These are phyloP conservation scores for Mucor circinelloides DNA, from an alignment of 371 early-diverging fungal genomes.

Conservation along the genomic window DNA sequence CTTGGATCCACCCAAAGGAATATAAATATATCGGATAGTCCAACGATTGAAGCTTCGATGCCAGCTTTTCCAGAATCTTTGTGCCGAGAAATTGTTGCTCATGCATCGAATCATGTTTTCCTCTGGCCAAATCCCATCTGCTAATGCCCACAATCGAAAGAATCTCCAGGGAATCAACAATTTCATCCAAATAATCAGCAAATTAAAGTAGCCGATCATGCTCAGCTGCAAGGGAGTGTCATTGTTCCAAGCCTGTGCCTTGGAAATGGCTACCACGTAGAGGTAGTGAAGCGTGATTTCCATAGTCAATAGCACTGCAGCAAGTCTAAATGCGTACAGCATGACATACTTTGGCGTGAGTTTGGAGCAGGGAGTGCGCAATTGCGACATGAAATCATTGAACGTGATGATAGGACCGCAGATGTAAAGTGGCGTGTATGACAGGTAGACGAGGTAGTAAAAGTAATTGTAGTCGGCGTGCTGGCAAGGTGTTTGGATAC, in stretches of 20 bases:
- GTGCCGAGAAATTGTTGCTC: constrained; percentile 88
- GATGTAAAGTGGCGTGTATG: constrained; percentile 90
- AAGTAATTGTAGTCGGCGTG: constrained; percentile 71
- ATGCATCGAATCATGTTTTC: constrained; percentile 96
- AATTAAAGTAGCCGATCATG: constrained; percentile 81
- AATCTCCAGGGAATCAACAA: constrained; percentile 93
- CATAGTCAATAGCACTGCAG: constrained; percentile 67
- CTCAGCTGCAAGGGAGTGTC: constrained; percentile 75
- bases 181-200: constrained; percentile 90
- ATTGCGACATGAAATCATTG: constrained; percentile 89
- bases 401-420: constrained; percentile 96
- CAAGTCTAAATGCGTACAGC: constrained; percentile 55
- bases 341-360: constrained; percentile 41
- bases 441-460: constrained; percentile 77
- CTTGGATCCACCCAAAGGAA: constrained; percentile 85
- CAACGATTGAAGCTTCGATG: constrained; percentile 91
- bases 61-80: constrained; percentile 94
- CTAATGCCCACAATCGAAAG: constrained; percentile 89
- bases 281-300: constrained; percentile 81
- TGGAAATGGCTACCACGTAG: constrained; percentile 87
- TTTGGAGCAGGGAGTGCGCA: constrained; percentile 49
- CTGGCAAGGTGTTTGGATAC: constrained; percentile 58
- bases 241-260: constrained; percentile 77
- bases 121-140: constrained; percentile 80
- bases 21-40: constrained; percentile 88